Evolutionary conservation across 1,284 basidiomycete species (phyloP).

Genomic region (Ceratobasidium papillatum): DNA sequence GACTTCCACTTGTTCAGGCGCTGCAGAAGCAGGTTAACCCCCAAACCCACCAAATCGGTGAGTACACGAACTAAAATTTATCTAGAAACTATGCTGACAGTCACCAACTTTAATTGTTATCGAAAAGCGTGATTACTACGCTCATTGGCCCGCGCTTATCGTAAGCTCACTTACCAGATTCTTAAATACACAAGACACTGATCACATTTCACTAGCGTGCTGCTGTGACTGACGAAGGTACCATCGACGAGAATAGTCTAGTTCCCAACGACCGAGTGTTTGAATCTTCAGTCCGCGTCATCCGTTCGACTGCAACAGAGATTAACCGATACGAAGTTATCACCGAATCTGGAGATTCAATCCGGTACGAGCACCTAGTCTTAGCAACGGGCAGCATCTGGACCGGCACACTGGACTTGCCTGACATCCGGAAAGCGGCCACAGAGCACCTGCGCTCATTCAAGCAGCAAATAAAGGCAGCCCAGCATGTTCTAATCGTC

Average conservation of each 20-base stretch:
- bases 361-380: slow-evolving; percentile 64
- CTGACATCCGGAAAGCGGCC: slow-evolving; percentile 54
- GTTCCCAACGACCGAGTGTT: slow-evolving; percentile 54
- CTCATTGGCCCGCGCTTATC: slow-evolving; percentile 48
- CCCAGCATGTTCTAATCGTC: slow-evolving; percentile 63
- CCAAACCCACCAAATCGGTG: slow-evolving; percentile 17
- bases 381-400: slow-evolving; percentile 66
- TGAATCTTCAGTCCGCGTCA: slow-evolving; percentile 13
- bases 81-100: background rate
- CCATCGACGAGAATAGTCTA: slow-evolving; percentile 55
- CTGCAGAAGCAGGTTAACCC: slow-evolving; percentile 47
- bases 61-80: background rate
- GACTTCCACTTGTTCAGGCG: slow-evolving; percentile 52
- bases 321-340: slow-evolving; percentile 49
- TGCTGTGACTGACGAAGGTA: slow-evolving; percentile 53
- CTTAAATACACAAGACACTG: background rate
- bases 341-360: slow-evolving; percentile 56
- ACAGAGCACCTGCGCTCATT: slow-evolving; percentile 55
- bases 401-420: slow-evolving; percentile 61
- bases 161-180: slow-evolving; percentile 6
- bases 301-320: slow-evolving; percentile 1
- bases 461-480: slow-evolving; percentile 59
- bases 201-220: slow-evolving; percentile 50
- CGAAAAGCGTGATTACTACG: slow-evolving; percentile 53
- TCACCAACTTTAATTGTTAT: slow-evolving; percentile 50